Evolutionary conservation across 352 stramenopile genomes (phyloP), one percentile per base, ranked within the genome.

Genomic region (Plasmopara muralis): DNA sequence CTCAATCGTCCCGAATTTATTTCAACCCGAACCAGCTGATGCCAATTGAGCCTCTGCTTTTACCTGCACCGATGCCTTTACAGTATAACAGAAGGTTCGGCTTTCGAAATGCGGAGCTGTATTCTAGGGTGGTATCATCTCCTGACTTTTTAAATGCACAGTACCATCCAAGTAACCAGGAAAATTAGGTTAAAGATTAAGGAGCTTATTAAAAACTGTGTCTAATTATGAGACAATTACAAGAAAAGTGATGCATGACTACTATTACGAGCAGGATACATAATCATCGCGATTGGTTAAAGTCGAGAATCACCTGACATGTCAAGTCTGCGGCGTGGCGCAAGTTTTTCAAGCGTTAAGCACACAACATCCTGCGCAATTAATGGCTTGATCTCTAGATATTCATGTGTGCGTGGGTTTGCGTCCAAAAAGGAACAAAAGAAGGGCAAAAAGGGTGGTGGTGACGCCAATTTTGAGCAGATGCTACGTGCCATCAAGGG

Each of bases 401-500:
- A 5, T 5, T 4, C 31, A 35, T 12, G 31, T 35, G 54, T 53
- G 47, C 72, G 72, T 10, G 53, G 60, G 31, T 84, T 83, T 37
- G 75, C 72, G 16, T 59, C 68, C 37, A 87, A 80, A 61, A 66
- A 70, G 50, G 70, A 79, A 35, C 73, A 76, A 59, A 70, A 70
- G 59, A 77, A 75, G 57, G 48, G 61, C 33, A 88, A 83, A 57
- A 84, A 80, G 60, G 57, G 55, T 48, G 54, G 51, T 31, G 68
- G 68, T 43, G 80, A 89, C 55, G 48, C 58, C 55, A 89, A 93
- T 70, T 93, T 90, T 57, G 82, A 93, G 63, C 70, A 87, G 58
- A 89, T 90, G 79, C 64, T 93, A 60, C 79, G 82, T 54, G 75
- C 77, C 29, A 74, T 90, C 50, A 85, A 85, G 59, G 82, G 82